Base-by-base conservation (phyloP, 306 rosid species). In the Pueraria montana region DNA sequence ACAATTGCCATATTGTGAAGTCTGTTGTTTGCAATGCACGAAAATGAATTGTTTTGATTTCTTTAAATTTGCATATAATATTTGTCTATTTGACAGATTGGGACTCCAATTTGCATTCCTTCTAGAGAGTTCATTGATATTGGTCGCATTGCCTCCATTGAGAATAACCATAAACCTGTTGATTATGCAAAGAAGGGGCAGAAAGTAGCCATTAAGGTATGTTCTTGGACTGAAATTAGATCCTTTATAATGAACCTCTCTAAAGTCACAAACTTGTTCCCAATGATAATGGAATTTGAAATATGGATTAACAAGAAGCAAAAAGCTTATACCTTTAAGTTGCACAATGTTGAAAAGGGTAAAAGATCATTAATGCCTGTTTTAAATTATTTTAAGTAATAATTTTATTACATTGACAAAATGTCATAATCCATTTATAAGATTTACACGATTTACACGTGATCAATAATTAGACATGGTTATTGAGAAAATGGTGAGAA, bases 71-170 rank as follows among this genome's bases (percentile, higher is more conserved):
- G 56, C 58, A 1, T 77, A 86, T 86, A 52, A 87, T 66, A 46
- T 21, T 14, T 16, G n/a, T 78, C 45, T 77, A 30, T 80, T 69
- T 70, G 88, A 75, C 90, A 96, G 99, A 81, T 96, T 74, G 99
- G 99, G 77, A 94, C 97, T 81, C 99, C 98, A 71, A 84, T 96
- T 72, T 96, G 99, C 88, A 73, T 96, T 80, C 99, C 97, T 78
- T 91, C 90, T 32, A 88, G 89, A 86, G 97, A 94, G 24, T 96
- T 88, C 88, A 94, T 90, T 80, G 96, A 89, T 65, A 92, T 96
- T 59, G 99, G 99, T 14, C 92, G 92, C 66, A 87, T 96, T 74
- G 93, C 97, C 23, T 96, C 98, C 23, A 91, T 96, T 43, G 97
- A 94, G 85, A 94, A 92, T 80, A 96, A 96, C 85, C 92, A 94